phyloP scores from a whole-genome alignment of 2,329 filamentous ascomycete species.

The Scedosporium boydii region DNA sequence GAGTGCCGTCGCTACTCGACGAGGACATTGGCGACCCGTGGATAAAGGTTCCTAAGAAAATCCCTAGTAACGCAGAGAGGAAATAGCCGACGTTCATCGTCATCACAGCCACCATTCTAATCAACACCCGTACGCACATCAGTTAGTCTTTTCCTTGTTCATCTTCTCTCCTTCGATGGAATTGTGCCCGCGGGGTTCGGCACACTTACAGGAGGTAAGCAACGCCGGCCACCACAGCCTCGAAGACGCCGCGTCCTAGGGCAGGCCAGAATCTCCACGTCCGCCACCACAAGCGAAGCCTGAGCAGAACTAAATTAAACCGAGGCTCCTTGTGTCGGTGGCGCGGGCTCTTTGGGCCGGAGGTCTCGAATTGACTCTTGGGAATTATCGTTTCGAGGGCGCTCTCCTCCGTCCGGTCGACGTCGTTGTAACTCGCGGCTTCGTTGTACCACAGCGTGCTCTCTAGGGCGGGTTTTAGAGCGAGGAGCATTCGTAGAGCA shows the following conservation, averaged over 20 bases:
- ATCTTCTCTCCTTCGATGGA: no score
- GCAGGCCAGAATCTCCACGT: conserved; percentile 11
- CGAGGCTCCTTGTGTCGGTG: neutral
- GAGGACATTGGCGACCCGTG: conserved; percentile 39
- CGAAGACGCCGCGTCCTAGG: conserved; percentile 11
- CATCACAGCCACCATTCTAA: conserved; percentile 77
- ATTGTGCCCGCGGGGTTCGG: no score
- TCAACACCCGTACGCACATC: neutral
- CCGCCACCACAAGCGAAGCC: neutral
- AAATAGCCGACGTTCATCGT: conserved; percentile 71
- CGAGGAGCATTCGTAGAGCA: conserved; percentile 52
- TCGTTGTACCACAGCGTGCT: conserved; percentile 19
- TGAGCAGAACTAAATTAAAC: conserved; percentile 5
- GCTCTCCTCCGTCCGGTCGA: neutral
- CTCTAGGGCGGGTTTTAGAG: neutral
- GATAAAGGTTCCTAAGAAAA: conserved; percentile 67
- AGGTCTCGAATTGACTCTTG: neutral
- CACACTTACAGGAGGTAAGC: conserved; percentile 68
- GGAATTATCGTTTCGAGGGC: neutral
- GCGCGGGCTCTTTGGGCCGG: neutral
- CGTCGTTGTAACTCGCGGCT: neutral
- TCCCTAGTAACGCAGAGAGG: conserved; percentile 56
- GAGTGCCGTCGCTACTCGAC: neutral
- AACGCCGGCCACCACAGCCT: conserved; percentile 50
- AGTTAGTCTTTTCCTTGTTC: neutral